Percentiles rank a stretch among this genome's conserved stretches.
These are phyloP conservation scores for Fusarium sororula DNA, from an alignment of 2,329 filamentous ascomycete species.

Conservation along the genomic window DNA sequence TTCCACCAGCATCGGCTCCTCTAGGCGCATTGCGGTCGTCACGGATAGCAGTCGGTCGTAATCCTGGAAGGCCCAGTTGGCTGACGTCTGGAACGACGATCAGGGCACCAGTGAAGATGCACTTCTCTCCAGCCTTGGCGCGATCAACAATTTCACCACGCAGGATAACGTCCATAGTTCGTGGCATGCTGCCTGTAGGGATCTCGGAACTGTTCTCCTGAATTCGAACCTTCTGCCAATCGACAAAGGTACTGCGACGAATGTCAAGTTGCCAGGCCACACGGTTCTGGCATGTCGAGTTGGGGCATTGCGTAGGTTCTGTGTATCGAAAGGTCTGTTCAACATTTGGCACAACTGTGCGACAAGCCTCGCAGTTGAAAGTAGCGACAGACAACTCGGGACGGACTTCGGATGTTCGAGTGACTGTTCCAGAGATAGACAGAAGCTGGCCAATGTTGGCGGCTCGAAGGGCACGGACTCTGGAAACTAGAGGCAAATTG, in stretches of 20 bases:
- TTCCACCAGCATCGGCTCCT: conserved; percentile 82
- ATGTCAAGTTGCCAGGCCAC: conserved; percentile 97
- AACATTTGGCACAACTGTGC: conserved; percentile 84
- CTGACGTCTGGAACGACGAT: conserved; percentile 98
- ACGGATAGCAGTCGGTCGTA: conserved; percentile 82
- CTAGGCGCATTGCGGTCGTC: conserved; percentile 80
- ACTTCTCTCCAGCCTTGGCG: conserved; percentile 97
- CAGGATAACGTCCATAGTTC: conserved; percentile 96
- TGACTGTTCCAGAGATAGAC: conserved; percentile 96
- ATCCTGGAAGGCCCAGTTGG: conserved; percentile 88
- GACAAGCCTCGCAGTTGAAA: conserved; percentile 90
- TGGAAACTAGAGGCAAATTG: conserved; percentile 87
- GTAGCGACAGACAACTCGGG: conserved; percentile 93
- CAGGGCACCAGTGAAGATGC: conserved; percentile 94
- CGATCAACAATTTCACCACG: conserved; percentile 97
- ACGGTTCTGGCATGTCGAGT: conserved; percentile 85
- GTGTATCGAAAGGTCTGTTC: conserved; percentile 99
- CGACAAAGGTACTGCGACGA: conserved; percentile 94
- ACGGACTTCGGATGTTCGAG: conserved; percentile 94
- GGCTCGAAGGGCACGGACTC: conserved; percentile 86
- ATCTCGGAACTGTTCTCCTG: conserved; percentile 99
- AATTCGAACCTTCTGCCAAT: conserved; percentile 98
- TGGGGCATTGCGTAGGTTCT: conserved; percentile 95
- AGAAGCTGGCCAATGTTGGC: conserved; percentile 91
- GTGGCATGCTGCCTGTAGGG: conserved; percentile 96